These are phyloP conservation scores for Aspergillus udagawae DNA, from an alignment of 2,329 filamentous ascomycete species.

Conservation along the genomic window DNA sequence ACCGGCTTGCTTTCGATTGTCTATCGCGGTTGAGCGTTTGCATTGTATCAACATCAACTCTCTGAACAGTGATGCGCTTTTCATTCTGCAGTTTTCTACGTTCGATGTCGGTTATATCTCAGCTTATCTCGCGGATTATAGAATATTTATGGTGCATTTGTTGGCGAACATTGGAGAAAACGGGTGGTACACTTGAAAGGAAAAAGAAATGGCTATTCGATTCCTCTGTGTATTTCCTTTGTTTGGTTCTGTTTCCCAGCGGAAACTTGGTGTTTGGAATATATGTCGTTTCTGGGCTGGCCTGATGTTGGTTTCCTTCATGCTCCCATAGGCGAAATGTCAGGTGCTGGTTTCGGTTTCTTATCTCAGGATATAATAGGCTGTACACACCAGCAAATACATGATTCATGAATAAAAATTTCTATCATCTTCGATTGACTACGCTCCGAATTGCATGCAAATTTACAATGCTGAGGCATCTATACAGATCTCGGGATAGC, in stretches of 20 bases:
- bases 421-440: background rate
- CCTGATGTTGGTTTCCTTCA: background rate
- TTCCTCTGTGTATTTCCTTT: conserved; percentile 5
- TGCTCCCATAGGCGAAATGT: background rate
- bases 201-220: conserved; percentile 1
- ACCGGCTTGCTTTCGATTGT: conserved; percentile 9
- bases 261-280: background rate
- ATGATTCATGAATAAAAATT: background rate
- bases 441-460: background rate
- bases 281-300: background rate
- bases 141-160: conserved; percentile 2
- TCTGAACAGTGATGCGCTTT: conserved; percentile 6
- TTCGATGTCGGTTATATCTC: conserved; percentile 3
- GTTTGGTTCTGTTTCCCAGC: background rate
- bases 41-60: conserved; percentile 19
- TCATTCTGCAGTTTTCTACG: conserved; percentile 8
- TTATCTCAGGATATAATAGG: background rate
- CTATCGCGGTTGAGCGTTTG: conserved; percentile 27
- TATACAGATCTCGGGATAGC: background rate
- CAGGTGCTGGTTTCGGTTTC: background rate
- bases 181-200: conserved; percentile 5
- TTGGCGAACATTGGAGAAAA: conserved; percentile 10
- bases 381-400: background rate
- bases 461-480: background rate
- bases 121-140: background rate